Conservation (phyloP, 352 stramenopile species). For the Globisporangium splendens region DNA sequence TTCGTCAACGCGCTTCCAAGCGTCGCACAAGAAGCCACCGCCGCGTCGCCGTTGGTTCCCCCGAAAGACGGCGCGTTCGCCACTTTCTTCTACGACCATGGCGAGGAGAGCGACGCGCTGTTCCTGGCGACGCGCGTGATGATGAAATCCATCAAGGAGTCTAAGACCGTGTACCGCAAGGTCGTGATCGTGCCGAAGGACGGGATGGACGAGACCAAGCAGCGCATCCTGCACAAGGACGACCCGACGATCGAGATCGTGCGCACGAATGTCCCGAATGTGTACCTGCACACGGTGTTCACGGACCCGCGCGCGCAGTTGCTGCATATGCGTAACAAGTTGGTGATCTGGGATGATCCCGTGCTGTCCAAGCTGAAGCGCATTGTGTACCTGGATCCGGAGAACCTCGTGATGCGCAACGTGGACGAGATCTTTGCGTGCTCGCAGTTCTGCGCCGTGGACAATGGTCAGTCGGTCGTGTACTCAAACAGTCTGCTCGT, state of each 20-base stretch:
- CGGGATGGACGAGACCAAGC: constrained; percentile 36
- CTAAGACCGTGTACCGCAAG: constrained; percentile 57
- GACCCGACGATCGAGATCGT: constrained; percentile 68
- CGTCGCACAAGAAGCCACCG: too few relatives aligned
- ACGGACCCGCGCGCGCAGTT: constrained; percentile 66
- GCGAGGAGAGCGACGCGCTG: constrained; percentile 21
- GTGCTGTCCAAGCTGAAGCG: constrained; percentile 58
- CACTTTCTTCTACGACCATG: constrained; percentile 26
- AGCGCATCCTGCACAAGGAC: constrained; percentile 40
- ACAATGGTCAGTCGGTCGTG: constrained; percentile 79
- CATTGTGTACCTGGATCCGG: constrained; percentile 72
- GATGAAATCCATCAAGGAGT: constrained; percentile 28
- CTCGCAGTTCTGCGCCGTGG: constrained; percentile 72
- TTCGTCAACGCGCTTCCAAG: too few relatives aligned
- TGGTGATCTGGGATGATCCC: constrained; percentile 78
- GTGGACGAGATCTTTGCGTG: constrained; percentile 83
- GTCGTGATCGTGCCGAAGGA: constrained; percentile 73
- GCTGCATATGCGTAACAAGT: constrained; percentile 81
- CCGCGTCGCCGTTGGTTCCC: too few relatives aligned
- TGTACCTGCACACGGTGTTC: constrained; percentile 55
- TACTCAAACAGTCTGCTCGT: constrained; percentile 83
- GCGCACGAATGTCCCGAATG: constrained; percentile 57
- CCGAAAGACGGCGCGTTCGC: constrained; percentile 20
- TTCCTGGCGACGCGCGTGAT: constrained; percentile 24
- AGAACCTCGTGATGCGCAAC: constrained; percentile 78